A percentile compares a stretch with the other conserved stretches of the same genome.
These are phyloP conservation scores for Protomyces inundatus DNA, from an alignment of 1,139 yeast genomes.

Conservation along the genomic window DNA sequence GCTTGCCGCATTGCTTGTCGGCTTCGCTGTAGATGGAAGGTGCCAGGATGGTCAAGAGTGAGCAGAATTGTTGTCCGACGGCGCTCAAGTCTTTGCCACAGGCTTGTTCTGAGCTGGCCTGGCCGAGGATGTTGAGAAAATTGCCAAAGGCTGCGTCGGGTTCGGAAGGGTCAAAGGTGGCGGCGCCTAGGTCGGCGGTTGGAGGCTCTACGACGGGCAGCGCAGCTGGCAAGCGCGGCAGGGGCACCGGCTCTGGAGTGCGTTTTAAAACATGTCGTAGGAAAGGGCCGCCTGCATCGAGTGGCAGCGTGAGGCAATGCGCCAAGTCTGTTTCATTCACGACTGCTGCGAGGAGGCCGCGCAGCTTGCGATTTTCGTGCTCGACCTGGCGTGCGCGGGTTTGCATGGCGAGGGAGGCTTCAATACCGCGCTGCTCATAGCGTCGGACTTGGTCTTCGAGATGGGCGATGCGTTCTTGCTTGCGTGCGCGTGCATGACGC, in stretches of 20 bases:
- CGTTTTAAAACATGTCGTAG: neutral
- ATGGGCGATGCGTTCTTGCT: conserved; percentile 12
- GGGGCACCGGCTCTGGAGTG: neutral
- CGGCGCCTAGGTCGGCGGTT: neutral
- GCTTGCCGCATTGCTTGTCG: neutral
- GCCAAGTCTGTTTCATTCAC: conserved; percentile 4
- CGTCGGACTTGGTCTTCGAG: conserved; percentile 31
- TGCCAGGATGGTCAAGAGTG: neutral
- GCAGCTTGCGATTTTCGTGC: conserved; percentile 3
- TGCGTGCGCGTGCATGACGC: conserved; percentile 14
- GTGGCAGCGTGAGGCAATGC: conserved; percentile 8
- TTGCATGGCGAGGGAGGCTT: conserved; percentile 60
- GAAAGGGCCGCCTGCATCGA: neutral
- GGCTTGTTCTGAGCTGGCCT: neutral
- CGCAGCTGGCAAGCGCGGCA: neutral
- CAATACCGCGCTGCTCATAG: conserved; percentile 43
- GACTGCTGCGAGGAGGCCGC: neutral
- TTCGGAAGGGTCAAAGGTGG: neutral
- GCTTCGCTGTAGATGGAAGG: neutral
- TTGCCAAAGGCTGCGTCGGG: conserved; percentile 2
- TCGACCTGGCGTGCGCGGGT: conserved; percentile 83
- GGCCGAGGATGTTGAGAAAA: neutral
- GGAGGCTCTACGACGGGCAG: neutral
- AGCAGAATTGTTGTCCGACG: conserved; percentile 5
- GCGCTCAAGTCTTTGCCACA: neutral